These are phyloP conservation scores for Alternaria sp. DNA, from an alignment of 2,329 filamentous ascomycete genomes.

Conservation along the genomic window DNA sequence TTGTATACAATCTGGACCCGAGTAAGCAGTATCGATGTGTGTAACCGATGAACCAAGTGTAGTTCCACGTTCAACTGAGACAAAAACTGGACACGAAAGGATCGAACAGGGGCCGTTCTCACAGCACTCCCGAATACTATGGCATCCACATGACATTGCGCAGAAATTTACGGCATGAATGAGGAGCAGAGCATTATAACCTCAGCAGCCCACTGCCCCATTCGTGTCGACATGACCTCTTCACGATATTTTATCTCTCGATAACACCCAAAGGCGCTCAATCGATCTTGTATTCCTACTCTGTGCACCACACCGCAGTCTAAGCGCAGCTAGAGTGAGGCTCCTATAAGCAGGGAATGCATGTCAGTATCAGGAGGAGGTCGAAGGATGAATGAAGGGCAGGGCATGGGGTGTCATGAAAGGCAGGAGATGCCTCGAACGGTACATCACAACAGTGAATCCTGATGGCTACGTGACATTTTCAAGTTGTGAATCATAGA, in stretches of 20 bases:
- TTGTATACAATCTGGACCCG: rapidly evolving
- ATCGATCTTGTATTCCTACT: neutral
- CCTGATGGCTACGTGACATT: neutral
- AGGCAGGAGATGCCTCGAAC: neutral
- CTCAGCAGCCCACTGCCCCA: rapidly evolving
- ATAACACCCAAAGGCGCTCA: neutral
- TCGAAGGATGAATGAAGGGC: neutral
- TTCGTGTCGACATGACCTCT: neutral
- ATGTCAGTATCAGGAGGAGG: neutral
- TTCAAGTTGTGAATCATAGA: neutral
- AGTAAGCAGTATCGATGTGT: neutral
- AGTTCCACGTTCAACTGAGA: neutral
- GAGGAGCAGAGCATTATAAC: rapidly evolving
- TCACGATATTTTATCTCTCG: neutral
- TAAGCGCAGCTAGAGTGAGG: neutral
- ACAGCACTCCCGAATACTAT: neutral
- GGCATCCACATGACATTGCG: neutral
- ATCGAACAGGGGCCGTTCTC: neutral
- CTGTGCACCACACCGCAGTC: rapidly evolving
- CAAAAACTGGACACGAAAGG: rapidly evolving
- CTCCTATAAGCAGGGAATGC: neutral
- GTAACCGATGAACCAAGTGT: neutral
- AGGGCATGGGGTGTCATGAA: neutral
- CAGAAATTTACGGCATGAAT: rapidly evolving
- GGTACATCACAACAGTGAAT: neutral